Evolutionary conservation across 768 basidiomycete species (phyloP), one percentile per base, ranked within the genome.

Genomic region (Chiua virens): DNA sequence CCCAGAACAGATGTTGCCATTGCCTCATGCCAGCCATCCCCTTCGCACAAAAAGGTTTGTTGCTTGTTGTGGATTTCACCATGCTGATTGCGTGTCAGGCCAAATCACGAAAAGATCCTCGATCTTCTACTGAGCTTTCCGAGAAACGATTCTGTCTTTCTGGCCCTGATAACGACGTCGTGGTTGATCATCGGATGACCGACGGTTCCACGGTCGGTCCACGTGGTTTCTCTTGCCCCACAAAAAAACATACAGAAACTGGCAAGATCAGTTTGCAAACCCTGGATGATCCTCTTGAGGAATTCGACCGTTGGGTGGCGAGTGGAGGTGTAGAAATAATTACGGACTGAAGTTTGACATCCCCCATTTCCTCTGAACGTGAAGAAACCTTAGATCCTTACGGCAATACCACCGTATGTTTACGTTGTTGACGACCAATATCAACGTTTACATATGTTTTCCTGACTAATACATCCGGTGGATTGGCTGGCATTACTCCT

Each of bases 271-370:
- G 34, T 22, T 17, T 45, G 35, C 34, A 32, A 17, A 32, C 14
- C 11, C 25, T 43, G 34, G 61, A 62, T n/a, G 79, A 86, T 42
- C 77, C 82, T 44, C 75, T 87, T 44, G 83, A 79, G 5, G 85
- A 85, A 55, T 73, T 90, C 25, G n/a, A n/a, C n/a, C n/a, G n/a
- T n/a, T n/a, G n/a, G n/a, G n/a, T n/a, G n/a, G n/a, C n/a, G n/a
- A n/a, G 86, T 60, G 85, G 78, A 25, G 76, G 79, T 4, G 80
- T 88, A 1, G 75, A 80, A 38, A 80, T 86, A 49, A 49, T 79
- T 28, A 30, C 58, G 8, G 57, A 69, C 39, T 68, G 45, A 61
- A 13, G 35, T 23, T 1, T 7, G 15, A 18, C 7, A 10, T 32
- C 22, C 28, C 35, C 13, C 17, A 44, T 34, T 25, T 22, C 28